phyloP scores from a whole-genome alignment of 2,329 filamentous ascomycete genomes.

The Daldinia sp. region DNA sequence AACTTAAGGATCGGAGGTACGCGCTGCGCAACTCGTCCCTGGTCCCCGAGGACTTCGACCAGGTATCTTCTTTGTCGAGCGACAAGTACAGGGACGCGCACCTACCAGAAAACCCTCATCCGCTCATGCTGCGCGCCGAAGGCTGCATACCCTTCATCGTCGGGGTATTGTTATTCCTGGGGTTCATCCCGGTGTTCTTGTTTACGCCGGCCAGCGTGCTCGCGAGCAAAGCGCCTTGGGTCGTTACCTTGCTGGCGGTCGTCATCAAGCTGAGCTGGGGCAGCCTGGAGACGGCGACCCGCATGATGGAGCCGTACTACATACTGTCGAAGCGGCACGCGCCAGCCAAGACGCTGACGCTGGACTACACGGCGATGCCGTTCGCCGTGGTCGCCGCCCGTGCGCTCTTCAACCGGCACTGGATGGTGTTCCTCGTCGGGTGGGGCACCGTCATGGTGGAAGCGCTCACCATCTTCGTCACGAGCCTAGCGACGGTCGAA shows the following conservation, averaged over 20 bases:
- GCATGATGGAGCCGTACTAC: constrained; percentile 81
- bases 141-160: constrained; percentile 72
- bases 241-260: constrained; percentile 74
- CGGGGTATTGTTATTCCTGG: constrained; percentile 67
- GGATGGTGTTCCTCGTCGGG: constrained; percentile 75
- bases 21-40: constrained; percentile 77
- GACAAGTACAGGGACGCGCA: constrained; percentile 64
- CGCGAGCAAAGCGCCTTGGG: constrained; percentile 72
- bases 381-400: constrained; percentile 73
- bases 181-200: constrained; percentile 70
- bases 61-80: constrained; percentile 55
- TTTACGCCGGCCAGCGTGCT: constrained; percentile 68
- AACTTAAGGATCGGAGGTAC: constrained; percentile 75
- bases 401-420: constrained; percentile 73
- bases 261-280: constrained; percentile 76
- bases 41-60: constrained; percentile 70
- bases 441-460: constrained; percentile 80
- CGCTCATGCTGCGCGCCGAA: constrained; percentile 72
- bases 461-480: constrained; percentile 76
- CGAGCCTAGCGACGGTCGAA: constrained; percentile 73
- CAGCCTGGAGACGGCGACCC: constrained; percentile 75
- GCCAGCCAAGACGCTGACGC: constrained; percentile 72
- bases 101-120: constrained; percentile 72
- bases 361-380: constrained; percentile 80
- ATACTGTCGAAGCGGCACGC: constrained; percentile 75